Conservation (phyloP, 2,329 filamentous ascomycete genomes). For the Chaetomiaceae sp. region DNA sequence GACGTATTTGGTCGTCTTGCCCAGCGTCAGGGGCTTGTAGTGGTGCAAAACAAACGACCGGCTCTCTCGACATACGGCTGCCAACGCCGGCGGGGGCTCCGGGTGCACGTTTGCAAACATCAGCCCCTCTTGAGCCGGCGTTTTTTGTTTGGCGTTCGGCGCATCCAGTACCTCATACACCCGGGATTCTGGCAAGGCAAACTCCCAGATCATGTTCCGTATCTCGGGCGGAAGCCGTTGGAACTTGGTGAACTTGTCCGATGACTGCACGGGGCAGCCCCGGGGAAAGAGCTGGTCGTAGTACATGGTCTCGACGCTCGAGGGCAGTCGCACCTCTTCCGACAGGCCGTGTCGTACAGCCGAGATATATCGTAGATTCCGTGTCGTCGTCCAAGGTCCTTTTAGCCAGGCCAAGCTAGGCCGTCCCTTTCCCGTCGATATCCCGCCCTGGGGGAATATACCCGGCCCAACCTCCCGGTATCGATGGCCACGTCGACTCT, state of each 20-base stretch:
- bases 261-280: conserved; percentile 17
- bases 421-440: conserved; percentile 16
- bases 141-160: conserved; percentile 37
- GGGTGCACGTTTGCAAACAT: conserved; percentile 44
- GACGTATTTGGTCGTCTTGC: conserved; percentile 42
- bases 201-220: conserved; percentile 43
- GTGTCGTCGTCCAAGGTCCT: conserved; percentile 9
- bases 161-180: conserved; percentile 45
- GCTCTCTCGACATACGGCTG: conserved; percentile 41
- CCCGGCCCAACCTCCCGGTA: conserved; percentile 25
- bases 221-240: conserved; percentile 40
- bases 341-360: not conserved
- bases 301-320: conserved; percentile 18
- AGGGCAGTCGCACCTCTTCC: not conserved
- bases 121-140: conserved; percentile 37
- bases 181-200: conserved; percentile 40
- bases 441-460: conserved; percentile 23
- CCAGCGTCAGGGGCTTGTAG: conserved; percentile 42
- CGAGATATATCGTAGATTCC: conserved; percentile 15
- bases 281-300: conserved; percentile 23
- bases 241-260: conserved; percentile 28
- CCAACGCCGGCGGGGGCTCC: conserved; percentile 41
- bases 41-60: conserved; percentile 39
- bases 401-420: conserved; percentile 13
- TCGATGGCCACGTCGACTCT: conserved; percentile 26